Evolutionary conservation across 495 filamentous ascomycete genomes (phyloP).

Genomic region (Annulohypoxylon nitens): DNA sequence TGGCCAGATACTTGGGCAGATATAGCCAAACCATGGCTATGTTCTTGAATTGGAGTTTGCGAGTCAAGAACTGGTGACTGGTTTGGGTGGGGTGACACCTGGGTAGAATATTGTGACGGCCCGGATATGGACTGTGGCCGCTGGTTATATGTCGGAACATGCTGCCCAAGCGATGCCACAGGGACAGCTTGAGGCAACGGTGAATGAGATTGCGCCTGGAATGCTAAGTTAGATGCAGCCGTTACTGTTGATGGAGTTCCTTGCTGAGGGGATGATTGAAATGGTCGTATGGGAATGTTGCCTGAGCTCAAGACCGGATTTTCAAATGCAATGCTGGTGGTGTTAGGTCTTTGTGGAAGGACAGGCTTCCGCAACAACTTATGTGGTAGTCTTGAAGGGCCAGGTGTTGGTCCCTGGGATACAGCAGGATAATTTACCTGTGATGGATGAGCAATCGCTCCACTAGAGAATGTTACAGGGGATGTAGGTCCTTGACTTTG

Average conservation of each 20-base stretch:
- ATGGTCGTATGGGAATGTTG: conserved; percentile 10
- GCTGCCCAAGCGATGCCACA: conserved; percentile 11
- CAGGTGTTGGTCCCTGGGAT: background rate
- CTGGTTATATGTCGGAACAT: conserved; percentile 10
- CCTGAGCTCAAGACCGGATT: background rate
- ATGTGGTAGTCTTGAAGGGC: conserved; percentile 13
- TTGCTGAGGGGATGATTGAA: conserved; percentile 5
- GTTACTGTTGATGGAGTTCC: conserved; percentile 7
- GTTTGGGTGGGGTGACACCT: conserved; percentile 5
- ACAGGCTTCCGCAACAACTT: conserved; percentile 26
- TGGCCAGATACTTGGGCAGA: conserved; percentile 13
- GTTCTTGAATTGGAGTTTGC: conserved; percentile 17
- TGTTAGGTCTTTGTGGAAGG: conserved; percentile 21
- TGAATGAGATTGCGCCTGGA: conserved; percentile 15
- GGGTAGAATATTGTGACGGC: conserved; percentile 18
- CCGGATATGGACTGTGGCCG: conserved; percentile 27
- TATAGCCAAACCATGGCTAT: background rate
- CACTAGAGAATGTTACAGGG: background rate
- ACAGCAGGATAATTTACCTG: conserved; percentile 14
- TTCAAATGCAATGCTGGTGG: conserved; percentile 1
- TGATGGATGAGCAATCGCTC: conserved; percentile 9
- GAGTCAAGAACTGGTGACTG: conserved; percentile 7
- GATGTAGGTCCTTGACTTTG: conserved; percentile 4
- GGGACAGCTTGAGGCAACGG: conserved; percentile 10
- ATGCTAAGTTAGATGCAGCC: background rate